Conservation (phyloP, 2,329 filamentous ascomycete genomes). For the Aspergillus transmontanensis region DNA sequence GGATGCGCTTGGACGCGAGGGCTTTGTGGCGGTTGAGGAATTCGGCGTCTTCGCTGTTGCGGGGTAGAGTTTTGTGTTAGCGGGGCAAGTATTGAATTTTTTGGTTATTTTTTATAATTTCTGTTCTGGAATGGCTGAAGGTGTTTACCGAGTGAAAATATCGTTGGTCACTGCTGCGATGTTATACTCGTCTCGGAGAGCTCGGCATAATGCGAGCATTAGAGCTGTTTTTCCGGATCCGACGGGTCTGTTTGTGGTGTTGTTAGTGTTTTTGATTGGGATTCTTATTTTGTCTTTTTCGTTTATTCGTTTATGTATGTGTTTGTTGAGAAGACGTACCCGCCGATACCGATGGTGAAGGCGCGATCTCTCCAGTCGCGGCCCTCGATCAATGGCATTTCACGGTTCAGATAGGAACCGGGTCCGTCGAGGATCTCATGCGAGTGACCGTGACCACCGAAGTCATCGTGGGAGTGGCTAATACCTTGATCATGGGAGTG, state of each 20-base stretch:
- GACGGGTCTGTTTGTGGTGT: constrained; percentile 66
- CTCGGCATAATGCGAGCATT: constrained; percentile 89
- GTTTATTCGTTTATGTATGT: background rate
- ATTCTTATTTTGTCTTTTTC: background rate
- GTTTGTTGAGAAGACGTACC: constrained; percentile 57
- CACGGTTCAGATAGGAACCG: constrained; percentile 83
- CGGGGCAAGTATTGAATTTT: background rate
- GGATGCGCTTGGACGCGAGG: constrained; percentile 79
- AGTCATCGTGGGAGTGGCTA: constrained; percentile 56
- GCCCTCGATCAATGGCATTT: constrained; percentile 91
- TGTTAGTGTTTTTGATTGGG: background rate
- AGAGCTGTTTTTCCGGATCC: constrained; percentile 96
- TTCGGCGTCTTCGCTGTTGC: constrained; percentile 81
- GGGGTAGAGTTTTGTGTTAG: background rate
- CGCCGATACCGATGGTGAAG: constrained; percentile 97
- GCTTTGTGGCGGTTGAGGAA: constrained; percentile 88
- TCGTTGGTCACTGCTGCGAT: constrained; percentile 98
- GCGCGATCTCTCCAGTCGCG: constrained; percentile 85
- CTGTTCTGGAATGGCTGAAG: constrained; percentile 2
- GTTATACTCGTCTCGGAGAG: constrained; percentile 76
- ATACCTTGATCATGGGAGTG: constrained; percentile 42
- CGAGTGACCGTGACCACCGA: constrained; percentile 79
- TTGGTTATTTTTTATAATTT: background rate
- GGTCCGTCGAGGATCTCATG: constrained; percentile 95
- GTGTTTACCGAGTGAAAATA: constrained; percentile 79